These are phyloP conservation scores for Daldinia childiae DNA, from an alignment of 495 filamentous ascomycete species.

Conservation along the genomic window DNA sequence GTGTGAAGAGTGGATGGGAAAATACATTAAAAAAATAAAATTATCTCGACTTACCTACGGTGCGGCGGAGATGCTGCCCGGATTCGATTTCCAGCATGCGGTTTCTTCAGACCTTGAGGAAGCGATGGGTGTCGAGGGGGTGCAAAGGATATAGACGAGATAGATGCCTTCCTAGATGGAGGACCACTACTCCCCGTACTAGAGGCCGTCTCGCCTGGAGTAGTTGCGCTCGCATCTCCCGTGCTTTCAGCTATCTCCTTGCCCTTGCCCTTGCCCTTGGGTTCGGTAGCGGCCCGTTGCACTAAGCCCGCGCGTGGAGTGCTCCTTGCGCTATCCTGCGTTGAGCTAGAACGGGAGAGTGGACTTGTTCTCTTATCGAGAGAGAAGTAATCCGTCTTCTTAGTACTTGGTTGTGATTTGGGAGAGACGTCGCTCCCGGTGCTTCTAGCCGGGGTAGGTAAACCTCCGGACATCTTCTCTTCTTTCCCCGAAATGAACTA, in stretches of 20 bases:
- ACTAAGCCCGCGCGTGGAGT: conserved; percentile 26
- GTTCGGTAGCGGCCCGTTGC: conserved; percentile 22
- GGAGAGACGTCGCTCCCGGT: conserved; percentile 55
- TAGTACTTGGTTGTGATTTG: conserved; percentile 44
- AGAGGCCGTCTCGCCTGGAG: conserved; percentile 47
- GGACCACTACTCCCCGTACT: conserved; percentile 48
- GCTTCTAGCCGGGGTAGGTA: conserved; percentile 45
- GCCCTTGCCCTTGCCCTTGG: conserved; percentile 29
- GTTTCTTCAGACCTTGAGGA: conserved; percentile 56
- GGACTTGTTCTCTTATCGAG: conserved; percentile 38
- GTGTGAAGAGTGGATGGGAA: conserved; percentile 2
- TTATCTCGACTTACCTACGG: conserved; percentile 52
- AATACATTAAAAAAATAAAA: conserved; percentile 23
- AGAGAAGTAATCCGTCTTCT: conserved; percentile 53
- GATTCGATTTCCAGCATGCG: conserved; percentile 53
- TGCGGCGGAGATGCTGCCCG: conserved; percentile 59
- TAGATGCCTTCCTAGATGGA: conserved; percentile 55
- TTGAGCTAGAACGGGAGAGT: conserved; percentile 8
- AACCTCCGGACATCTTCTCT: conserved; percentile 44
- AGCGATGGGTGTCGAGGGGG: conserved; percentile 53
- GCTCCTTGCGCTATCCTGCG: conserved; percentile 30
- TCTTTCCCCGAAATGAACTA: conserved; percentile 13
- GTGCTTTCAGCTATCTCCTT: conserved; percentile 41
- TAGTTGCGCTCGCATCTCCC: conserved; percentile 45
- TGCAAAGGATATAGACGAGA: conserved; percentile 55